Percentiles rank a stretch among this genome's conserved stretches.
Conservation (phyloP, 129 eudicot species). For the Helianthus annuus region DNA sequence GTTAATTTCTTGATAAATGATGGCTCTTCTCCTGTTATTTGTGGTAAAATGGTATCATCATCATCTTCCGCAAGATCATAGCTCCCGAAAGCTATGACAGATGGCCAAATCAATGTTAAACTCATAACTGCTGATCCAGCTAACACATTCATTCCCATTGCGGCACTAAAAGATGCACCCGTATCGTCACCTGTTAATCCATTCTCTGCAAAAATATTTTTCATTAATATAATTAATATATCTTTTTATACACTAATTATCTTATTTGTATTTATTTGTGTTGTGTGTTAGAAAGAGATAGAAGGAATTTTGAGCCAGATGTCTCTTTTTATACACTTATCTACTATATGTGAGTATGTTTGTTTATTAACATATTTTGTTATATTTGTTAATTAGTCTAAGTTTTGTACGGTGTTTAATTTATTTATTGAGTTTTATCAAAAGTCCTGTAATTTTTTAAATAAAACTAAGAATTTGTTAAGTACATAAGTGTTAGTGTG, state of each 20-base stretch:
- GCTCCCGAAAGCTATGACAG: slow-evolving; percentile 52
- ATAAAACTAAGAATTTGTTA: too few relatives aligned
- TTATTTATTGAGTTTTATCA: background rate
- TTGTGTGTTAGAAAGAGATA: too few relatives aligned
- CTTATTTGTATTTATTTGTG: too few relatives aligned
- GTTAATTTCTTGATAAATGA: slow-evolving; percentile 26
- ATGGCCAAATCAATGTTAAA: slow-evolving; percentile 66
- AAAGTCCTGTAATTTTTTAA: too few relatives aligned
- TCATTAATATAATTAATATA: background rate
- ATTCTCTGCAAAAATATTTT: slow-evolving; percentile 10
- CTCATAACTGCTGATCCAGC: slow-evolving; percentile 62
- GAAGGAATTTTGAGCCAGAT: too few relatives aligned
- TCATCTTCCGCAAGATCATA: slow-evolving; percentile 45
- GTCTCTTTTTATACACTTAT: too few relatives aligned
- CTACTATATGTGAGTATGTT: too few relatives aligned
- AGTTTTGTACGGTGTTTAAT: background rate
- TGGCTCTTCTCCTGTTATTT: slow-evolving; percentile 20
- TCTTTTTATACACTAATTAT: too few relatives aligned
- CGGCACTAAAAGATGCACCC: slow-evolving; percentile 47
- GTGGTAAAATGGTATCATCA: background rate
- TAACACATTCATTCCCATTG: slow-evolving; percentile 55
- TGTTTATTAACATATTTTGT: too few relatives aligned
- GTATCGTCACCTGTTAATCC: slow-evolving; percentile 24
- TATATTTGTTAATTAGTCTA: background rate
- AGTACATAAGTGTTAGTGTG: too few relatives aligned